Base-by-base conservation (phyloP, 2,329 filamentous ascomycete genomes). In the Colletotrichum melonis region DNA sequence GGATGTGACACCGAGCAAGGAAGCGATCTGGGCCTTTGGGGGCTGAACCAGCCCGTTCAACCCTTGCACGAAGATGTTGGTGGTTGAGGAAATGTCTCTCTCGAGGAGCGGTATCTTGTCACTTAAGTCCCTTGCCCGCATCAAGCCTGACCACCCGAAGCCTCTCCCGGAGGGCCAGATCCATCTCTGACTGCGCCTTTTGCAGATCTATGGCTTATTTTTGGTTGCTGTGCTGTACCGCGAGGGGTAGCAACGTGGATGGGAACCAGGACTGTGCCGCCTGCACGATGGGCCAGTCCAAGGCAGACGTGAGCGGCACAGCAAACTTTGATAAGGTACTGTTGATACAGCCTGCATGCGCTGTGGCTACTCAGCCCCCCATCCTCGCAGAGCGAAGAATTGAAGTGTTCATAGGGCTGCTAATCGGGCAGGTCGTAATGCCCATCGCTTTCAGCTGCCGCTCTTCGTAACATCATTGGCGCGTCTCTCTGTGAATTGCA, bases 381-480 rank as follows among this genome's bases (percentile, higher is more conserved):
- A 28, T 38, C 8, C 24, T 12, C 35, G 5, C 28, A 2, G 19
- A 24, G n/a, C 12, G 12, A 42, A n/a, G 58, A 52, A 46, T 24
- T 2, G 6, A 11, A 28, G 16, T 14, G n/a, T 35, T 54, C 63
- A 49, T 67, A 49, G 16, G 56, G 62, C 46, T 66, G 67, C 60
- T 56, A 73, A 71, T 57, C 35, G 60, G 56, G 62, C 60, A 73
- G 71, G 35, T 71, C 56, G 28, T 54, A 19, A 54, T 57, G 46
- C 35, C 46, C 56, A 28, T 52, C 28, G 24, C 55, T 38, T 62
- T 66, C 60, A 54, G 35, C 70, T 59, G 55, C 52, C 32, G 35
- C 32, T 57, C 22, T 32, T 42, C 42, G 26, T 22, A 46, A 63
- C 54, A 30, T 65, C 42, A 35, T 62, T 62, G 54, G 55, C 55